Percentiles rank a stretch among this genome's conserved stretches.
phyloP scores from a whole-genome alignment of 1,284 basidiomycete species.

The Austropuccinia psidii region DNA sequence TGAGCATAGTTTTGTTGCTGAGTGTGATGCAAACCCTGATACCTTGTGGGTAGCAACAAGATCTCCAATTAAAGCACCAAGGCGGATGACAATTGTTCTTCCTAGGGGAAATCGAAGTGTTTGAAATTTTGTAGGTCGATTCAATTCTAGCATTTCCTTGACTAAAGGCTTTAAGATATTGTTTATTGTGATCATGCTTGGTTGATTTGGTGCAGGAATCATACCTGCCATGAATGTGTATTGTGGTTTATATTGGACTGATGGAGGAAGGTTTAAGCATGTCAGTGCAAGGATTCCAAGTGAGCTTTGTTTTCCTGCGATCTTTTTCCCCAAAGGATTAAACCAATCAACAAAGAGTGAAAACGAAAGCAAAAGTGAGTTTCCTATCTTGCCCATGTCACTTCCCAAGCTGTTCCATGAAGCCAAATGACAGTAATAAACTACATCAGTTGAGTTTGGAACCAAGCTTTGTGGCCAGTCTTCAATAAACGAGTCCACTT shows the following conservation, averaged over 20 bases:
- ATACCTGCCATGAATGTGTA: neutral
- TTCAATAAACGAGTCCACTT: neutral
- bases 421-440: neutral
- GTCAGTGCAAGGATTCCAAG: neutral
- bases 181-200: neutral
- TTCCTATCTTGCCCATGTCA: neutral
- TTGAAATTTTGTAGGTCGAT: neutral
- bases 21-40: neutral
- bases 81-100: neutral
- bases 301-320: neutral
- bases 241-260: neutral
- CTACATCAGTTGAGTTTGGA: too few relatives aligned
- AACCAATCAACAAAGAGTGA: slow-evolving; percentile 16
- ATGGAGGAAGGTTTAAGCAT: neutral
- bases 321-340: slow-evolving; percentile 16
- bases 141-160: neutral
- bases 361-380: neutral
- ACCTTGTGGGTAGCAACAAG: slow-evolving; percentile 18
- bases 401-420: neutral
- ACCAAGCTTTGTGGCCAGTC: neutral
- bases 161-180: neutral
- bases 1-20: neutral
- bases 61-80: neutral
- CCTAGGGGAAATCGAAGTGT: neutral
- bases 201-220: slow-evolving; percentile 1